phyloP scores from a whole-genome alignment of 345 rosid species.

The Moricandia arvensis region DNA sequence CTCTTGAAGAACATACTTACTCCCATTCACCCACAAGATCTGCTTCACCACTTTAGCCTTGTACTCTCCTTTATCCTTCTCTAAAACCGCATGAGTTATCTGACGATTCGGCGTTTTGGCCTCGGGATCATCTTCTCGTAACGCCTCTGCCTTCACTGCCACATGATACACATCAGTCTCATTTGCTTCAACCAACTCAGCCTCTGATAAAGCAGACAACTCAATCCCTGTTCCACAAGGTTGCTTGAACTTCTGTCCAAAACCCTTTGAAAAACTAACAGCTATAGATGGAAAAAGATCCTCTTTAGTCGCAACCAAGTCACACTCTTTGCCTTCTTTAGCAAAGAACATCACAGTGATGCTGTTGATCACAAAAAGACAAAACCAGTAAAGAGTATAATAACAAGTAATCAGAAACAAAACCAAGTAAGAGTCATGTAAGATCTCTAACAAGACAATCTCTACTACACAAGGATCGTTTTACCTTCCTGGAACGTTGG shows the following conservation, averaged over 20 bases:
- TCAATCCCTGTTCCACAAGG: slow-evolving; percentile 75
- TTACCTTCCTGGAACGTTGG: slow-evolving; percentile 51
- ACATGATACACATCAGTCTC: slow-evolving; percentile 61
- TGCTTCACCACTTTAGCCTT: slow-evolving; percentile 60
- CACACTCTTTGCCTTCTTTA: slow-evolving; percentile 63
- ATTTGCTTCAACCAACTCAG: slow-evolving; percentile 43
- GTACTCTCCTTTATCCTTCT: slow-evolving; percentile 60
- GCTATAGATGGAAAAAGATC: slow-evolving; percentile 44
- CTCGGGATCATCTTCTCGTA: slow-evolving; percentile 41
- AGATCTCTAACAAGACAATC: background rate
- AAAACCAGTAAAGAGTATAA: background rate
- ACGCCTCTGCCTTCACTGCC: slow-evolving; percentile 70
- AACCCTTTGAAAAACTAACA: slow-evolving; percentile 55
- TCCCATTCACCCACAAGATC: slow-evolving; percentile 63
- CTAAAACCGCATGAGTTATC: slow-evolving; percentile 62
- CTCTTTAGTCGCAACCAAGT: slow-evolving; percentile 56
- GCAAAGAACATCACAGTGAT: slow-evolving; percentile 72
- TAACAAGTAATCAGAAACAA: no score
- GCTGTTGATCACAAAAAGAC: slow-evolving; percentile 38
- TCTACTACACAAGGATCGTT: background rate
- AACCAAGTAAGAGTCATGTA: no score
- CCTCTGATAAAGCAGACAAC: slow-evolving; percentile 56
- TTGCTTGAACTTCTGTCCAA: slow-evolving; percentile 71
- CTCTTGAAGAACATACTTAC: slow-evolving; percentile 78
- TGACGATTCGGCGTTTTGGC: slow-evolving; percentile 47